A percentile compares a stretch with the other conserved stretches of the same genome.
phyloP scores from a whole-genome alignment of 768 basidiomycete species.

The Mycena galericulata region DNA sequence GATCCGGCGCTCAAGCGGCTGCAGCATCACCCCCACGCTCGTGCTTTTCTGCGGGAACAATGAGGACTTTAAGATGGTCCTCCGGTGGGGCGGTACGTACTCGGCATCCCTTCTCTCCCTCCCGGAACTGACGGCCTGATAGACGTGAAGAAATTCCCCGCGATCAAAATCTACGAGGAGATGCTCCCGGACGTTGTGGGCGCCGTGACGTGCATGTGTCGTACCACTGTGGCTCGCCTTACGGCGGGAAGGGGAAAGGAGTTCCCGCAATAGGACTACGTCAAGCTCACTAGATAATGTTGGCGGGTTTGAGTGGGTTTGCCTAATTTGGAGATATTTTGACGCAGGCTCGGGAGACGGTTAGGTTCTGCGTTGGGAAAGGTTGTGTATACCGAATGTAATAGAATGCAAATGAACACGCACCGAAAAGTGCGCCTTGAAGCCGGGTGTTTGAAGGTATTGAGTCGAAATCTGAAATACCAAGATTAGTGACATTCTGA shows the following conservation, averaged over 20 bases:
- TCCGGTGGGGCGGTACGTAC: constrained; percentile 68
- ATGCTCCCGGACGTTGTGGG: constrained; percentile 68
- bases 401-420: too few species aligned
- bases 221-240: constrained; percentile 89
- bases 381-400: too few species aligned
- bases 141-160: constrained; percentile 60
- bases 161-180: constrained; percentile 72
- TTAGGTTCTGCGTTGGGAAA: too few species aligned
- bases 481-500: too few species aligned
- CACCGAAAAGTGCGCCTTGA: too few species aligned
- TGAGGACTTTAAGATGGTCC: constrained; percentile 69
- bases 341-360: too few species aligned
- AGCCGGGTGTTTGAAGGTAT: too few species aligned
- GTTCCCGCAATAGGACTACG: constrained; percentile 71
- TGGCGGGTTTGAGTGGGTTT: too few species aligned
- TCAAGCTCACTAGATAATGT: too few species aligned
- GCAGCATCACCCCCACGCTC: constrained; percentile 81
- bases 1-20: too few species aligned
- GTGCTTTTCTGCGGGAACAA: constrained; percentile 91
- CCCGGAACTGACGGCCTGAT: neutral
- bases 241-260: constrained; percentile 79
- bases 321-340: too few species aligned
- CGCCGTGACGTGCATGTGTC: constrained; percentile 60
- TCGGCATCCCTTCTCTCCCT: neutral
- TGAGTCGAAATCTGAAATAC: too few species aligned